Conservation (phyloP, 108 stramenopile genomes). For the Skeletonema menzelii region DNA sequence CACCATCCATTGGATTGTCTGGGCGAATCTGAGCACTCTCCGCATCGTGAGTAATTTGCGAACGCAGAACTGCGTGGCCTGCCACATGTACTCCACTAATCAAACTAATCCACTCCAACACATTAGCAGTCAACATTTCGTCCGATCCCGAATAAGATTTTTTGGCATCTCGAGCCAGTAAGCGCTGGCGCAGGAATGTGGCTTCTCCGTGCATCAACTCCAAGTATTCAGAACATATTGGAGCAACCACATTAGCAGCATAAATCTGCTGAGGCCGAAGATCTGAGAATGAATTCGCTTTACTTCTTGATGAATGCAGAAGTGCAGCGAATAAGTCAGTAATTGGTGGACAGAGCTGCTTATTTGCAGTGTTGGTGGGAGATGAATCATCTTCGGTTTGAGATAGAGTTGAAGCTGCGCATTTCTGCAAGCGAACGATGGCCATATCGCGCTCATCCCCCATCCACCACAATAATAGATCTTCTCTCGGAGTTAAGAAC, state of each 20-base stretch:
- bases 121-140: constrained; percentile 40
- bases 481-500: constrained; percentile 54
- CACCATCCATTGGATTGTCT: constrained; percentile 58
- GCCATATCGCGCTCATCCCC: constrained; percentile 61
- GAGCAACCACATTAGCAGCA: constrained; percentile 59
- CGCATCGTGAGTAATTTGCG: constrained; percentile 2
- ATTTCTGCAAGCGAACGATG: constrained; percentile 39
- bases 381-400: constrained; percentile 15
- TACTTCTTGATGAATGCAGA: constrained; percentile 62
- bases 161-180: constrained; percentile 16
- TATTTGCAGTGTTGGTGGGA: constrained; percentile 20
- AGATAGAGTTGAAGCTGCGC: constrained; percentile 61
- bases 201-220: constrained; percentile 74
- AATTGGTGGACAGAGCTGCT: constrained; percentile 47
- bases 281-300: constrained; percentile 55
- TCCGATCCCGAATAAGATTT: constrained; percentile 10
- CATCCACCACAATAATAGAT: constrained; percentile 73
- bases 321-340: constrained; percentile 73
- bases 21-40: constrained; percentile 12
- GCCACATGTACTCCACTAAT: constrained; percentile 71
- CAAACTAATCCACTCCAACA: constrained; percentile 69
- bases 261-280: constrained; percentile 46
- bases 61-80: constrained; percentile 30
- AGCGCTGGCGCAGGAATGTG: constrained; percentile 45
- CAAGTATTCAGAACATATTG: constrained; percentile 66